Percentiles rank a stretch among this genome's conserved stretches.
These are phyloP conservation scores for Arabidopsis suecica DNA, from an alignment of 345 rosid genomes.

Conservation along the genomic window DNA sequence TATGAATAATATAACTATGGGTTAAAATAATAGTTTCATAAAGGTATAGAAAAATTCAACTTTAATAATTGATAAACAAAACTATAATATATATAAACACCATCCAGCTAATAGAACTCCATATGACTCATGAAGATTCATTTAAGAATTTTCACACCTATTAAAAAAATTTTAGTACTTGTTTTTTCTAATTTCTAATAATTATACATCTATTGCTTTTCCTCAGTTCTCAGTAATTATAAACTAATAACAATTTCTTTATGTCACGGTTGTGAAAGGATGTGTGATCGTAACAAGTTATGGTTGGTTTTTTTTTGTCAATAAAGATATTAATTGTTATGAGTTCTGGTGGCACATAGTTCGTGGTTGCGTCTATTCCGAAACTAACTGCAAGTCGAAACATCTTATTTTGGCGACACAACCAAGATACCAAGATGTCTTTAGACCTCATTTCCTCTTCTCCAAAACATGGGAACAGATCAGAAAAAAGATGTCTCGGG, in stretches of 20 bases:
- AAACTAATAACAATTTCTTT: background rate
- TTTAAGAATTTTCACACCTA: background rate
- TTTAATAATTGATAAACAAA: background rate
- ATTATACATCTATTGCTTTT: background rate
- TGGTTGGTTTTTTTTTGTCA: no score
- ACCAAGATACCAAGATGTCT: no score
- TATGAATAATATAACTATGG: background rate
- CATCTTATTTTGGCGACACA: no score
- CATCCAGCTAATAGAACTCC: background rate
- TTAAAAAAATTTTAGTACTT: background rate
- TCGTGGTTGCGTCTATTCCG: no score
- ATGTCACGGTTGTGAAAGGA: no score
- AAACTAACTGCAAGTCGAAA: no score
- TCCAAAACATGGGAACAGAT: no score
- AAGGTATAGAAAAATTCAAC: background rate
- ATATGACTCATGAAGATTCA: background rate
- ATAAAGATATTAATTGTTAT: no score
- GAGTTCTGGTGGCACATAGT: no score
- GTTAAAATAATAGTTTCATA: background rate
- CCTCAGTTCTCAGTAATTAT: background rate
- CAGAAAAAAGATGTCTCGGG: no score
- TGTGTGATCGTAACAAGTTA: no score
- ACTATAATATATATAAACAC: background rate
- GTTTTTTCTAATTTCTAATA: background rate
- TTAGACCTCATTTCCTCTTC: no score